Conservation (phyloP, 768 basidiomycete genomes). For the Solioccasus polychromus region DNA sequence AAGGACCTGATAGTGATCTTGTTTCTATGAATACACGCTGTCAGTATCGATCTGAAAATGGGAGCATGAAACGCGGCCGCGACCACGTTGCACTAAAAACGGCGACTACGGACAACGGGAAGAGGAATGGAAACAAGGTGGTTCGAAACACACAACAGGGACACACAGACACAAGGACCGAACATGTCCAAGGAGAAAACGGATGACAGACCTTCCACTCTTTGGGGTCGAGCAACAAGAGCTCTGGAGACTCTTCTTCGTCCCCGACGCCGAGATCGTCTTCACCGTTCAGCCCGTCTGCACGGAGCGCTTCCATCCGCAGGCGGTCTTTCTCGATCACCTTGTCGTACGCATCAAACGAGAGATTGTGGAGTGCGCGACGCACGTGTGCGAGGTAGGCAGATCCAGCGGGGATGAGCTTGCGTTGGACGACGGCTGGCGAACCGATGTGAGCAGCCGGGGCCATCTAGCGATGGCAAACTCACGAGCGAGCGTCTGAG, state of each 20-base stretch:
- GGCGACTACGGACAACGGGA: neutral
- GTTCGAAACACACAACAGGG: too few relatives aligned
- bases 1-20: conserved; percentile 97
- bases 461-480: conserved; percentile 3
- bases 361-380: conserved; percentile 68
- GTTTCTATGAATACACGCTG: conserved; percentile 57
- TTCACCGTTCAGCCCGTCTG: conserved; percentile 47
- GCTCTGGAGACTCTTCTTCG: conserved; percentile 73
- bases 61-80: too few relatives aligned
- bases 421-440: conserved; percentile 38
- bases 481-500: conserved; percentile 27
- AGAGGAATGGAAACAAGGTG: neutral
- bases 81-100: neutral
- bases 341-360: conserved; percentile 83
- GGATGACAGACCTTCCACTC: conserved; percentile 83
- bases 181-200: neutral
- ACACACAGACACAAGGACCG: too few relatives aligned
- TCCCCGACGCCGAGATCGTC: conserved; percentile 93
- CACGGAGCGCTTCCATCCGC: conserved; percentile 49
- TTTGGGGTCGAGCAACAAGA: conserved; percentile 85
- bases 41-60: conserved; percentile 9
- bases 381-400: conserved; percentile 84
- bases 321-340: conserved; percentile 52
- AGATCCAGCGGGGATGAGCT: conserved; percentile 80
- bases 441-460: too few relatives aligned